Conservation (phyloP, 2,329 filamentous ascomycete species). For the Dactylellina drechsleri region DNA sequence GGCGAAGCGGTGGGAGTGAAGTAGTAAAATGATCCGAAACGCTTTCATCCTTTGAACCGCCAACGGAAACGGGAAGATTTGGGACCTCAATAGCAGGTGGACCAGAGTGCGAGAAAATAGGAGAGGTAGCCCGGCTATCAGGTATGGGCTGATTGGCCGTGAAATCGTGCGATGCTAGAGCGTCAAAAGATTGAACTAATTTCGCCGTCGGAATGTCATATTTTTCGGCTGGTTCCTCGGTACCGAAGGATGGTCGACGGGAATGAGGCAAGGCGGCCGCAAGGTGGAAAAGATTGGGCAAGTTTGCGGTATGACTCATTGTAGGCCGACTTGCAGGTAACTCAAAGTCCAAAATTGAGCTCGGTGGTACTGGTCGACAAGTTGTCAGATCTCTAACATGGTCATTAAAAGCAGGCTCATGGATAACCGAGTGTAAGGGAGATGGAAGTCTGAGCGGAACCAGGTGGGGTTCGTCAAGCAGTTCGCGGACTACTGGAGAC, state of each 20-base stretch:
- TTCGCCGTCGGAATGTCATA: neutral
- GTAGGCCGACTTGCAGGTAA: constrained; percentile 22
- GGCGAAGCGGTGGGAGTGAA: too few relatives aligned
- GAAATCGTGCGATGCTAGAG: neutral
- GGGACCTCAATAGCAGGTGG: neutral
- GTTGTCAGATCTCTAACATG: neutral
- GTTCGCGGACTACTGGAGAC: neutral
- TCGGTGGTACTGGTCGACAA: neutral
- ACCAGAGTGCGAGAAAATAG: neutral
- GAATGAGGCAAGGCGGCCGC: constrained; percentile 10
- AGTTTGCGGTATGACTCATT: neutral
- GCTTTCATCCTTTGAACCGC: constrained; percentile 1
- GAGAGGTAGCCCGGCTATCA: constrained; percentile 10
- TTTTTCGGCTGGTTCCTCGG: neutral
- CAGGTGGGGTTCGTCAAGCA: neutral
- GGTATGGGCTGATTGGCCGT: neutral
- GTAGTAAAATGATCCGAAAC: too few relatives aligned
- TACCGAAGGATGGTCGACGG: neutral
- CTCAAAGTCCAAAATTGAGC: neutral
- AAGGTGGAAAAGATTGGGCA: neutral
- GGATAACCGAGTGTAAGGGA: neutral
- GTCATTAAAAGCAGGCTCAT: neutral
- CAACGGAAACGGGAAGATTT: constrained; percentile 15
- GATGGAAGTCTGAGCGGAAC: constrained; percentile 11
- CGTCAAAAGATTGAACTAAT: neutral